Conservation (phyloP, 495 filamentous ascomycete species). For the Daldinia childiae region DNA sequence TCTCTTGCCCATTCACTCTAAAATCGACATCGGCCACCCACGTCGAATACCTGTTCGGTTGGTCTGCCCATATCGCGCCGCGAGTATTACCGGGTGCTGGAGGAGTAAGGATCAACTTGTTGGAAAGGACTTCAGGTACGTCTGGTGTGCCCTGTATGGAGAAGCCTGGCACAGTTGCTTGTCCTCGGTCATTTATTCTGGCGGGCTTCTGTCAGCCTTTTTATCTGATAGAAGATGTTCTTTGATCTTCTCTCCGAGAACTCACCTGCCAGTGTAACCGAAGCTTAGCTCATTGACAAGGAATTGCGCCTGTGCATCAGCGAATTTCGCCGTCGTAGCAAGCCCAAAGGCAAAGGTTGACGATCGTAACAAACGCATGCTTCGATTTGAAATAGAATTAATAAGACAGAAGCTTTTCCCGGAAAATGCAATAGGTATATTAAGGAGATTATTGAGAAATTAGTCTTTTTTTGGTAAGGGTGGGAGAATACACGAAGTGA, state of each 20-base stretch:
- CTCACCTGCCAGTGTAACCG: slow-evolving; percentile 73
- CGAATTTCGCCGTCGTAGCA: slow-evolving; percentile 54
- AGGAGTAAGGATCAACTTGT: slow-evolving; percentile 92
- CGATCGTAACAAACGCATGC: slow-evolving; percentile 54
- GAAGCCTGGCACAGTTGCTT: slow-evolving; percentile 61
- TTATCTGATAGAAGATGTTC: slow-evolving; percentile 26
- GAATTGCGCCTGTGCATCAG: slow-evolving; percentile 67
- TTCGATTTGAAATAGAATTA: slow-evolving; percentile 18
- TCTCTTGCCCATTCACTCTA: slow-evolving; percentile 84
- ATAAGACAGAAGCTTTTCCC: slow-evolving; percentile 1
- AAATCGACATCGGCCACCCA: slow-evolving; percentile 90
- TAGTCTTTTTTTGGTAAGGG: slow-evolving; percentile 25
- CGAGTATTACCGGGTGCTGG: slow-evolving; percentile 85
- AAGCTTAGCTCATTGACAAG: slow-evolving; percentile 76
- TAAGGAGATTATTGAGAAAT: slow-evolving; percentile 17
- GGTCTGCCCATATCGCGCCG: slow-evolving; percentile 82
- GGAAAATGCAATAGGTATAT: neutral
- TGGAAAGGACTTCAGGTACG: slow-evolving; percentile 79
- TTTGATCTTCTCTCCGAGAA: slow-evolving; percentile 8
- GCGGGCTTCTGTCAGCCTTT: slow-evolving; percentile 15
- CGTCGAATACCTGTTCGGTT: slow-evolving; percentile 66
- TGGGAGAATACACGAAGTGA: slow-evolving; percentile 8
- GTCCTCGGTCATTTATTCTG: slow-evolving; percentile 55
- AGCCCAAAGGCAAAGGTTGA: slow-evolving; percentile 58
- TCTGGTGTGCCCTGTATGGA: slow-evolving; percentile 75